Conservation (phyloP, 1,139 yeast species). For the Hansenula sp. region DNA sequence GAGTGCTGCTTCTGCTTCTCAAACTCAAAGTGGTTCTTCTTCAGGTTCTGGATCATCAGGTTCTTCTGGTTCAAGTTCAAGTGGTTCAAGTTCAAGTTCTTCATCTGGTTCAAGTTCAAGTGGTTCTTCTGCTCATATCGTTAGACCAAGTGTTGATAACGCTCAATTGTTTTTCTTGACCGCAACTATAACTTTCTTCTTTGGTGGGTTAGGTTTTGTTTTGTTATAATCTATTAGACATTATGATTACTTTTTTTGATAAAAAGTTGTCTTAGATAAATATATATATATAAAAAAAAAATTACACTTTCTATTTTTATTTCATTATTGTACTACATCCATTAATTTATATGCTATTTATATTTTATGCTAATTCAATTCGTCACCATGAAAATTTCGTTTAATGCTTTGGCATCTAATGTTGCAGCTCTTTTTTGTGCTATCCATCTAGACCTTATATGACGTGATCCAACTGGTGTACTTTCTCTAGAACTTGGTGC, state of each 20-base stretch:
- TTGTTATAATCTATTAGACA: conserved; percentile 5
- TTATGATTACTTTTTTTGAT: background rate
- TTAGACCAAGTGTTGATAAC: conserved; percentile 22
- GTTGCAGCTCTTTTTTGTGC: conserved; percentile 88
- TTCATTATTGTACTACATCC: background rate
- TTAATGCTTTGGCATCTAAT: conserved; percentile 80
- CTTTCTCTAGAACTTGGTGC: conserved; percentile 30
- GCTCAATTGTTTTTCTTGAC: conserved; percentile 14
- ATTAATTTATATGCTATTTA: background rate
- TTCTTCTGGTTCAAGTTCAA: conserved; percentile 22
- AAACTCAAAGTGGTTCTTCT: conserved; percentile 29
- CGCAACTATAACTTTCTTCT: conserved; percentile 10
- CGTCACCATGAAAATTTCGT: conserved; percentile 88
- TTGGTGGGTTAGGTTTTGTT: conserved; percentile 18
- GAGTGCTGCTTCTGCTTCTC: conserved; percentile 32
- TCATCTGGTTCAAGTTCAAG: conserved; percentile 11
- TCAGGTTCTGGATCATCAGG: conserved; percentile 33
- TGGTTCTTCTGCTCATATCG: conserved; percentile 12
- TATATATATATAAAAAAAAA: background rate
- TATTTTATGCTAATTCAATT: conserved; percentile 30
- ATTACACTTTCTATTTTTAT: background rate
- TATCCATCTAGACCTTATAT: conserved; percentile 70
- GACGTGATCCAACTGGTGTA: conserved; percentile 24
- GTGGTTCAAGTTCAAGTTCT: conserved; percentile 11
- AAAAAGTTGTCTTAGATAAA: background rate